phyloP scores from a whole-genome alignment of 2,329 filamentous ascomycete species.

The Fusarium sp. region DNA sequence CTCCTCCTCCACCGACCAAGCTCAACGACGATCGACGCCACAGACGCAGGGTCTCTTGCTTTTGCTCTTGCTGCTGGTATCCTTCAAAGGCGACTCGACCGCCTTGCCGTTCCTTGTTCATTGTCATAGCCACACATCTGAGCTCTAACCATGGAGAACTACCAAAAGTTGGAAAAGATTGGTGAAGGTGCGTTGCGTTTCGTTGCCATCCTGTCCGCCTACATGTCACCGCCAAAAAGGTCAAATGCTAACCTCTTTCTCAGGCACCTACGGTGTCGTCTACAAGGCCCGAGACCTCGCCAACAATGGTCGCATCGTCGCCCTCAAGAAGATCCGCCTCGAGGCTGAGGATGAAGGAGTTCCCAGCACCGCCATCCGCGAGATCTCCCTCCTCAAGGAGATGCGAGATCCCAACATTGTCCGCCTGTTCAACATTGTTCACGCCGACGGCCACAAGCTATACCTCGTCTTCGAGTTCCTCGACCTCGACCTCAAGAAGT shows the following conservation, averaged over 20 bases:
- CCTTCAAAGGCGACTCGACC: constrained; percentile 10
- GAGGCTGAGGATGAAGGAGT: constrained; percentile 95
- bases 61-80: constrained; percentile 14
- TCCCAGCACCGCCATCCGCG: constrained; percentile 89
- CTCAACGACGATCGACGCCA: constrained; percentile 5
- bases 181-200: constrained; percentile 84
- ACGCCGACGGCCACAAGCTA: constrained; percentile 92
- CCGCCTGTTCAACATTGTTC: constrained; percentile 86
- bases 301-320: constrained; percentile 83
- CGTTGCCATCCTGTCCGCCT: constrained; percentile 37
- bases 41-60: constrained; percentile 33
- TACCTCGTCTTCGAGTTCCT: constrained; percentile 94
- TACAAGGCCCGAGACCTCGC: constrained; percentile 91
- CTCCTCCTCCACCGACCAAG: not conserved
- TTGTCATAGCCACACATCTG: not conserved
- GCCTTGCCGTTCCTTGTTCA: constrained; percentile 25
- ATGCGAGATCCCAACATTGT: constrained; percentile 94
- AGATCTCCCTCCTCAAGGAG: constrained; percentile 93
- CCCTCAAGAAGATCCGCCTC: constrained; percentile 93
- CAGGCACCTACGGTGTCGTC: constrained; percentile 92
- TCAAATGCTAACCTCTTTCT: constrained; percentile 1
- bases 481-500: constrained; percentile 91
- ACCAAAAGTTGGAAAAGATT: constrained; percentile 96
- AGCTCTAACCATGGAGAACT: constrained; percentile 78
- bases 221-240: constrained; percentile 1